Evolutionary conservation across 345 rosid species (phyloP).

Genomic region (Trapa bicornis): DNA sequence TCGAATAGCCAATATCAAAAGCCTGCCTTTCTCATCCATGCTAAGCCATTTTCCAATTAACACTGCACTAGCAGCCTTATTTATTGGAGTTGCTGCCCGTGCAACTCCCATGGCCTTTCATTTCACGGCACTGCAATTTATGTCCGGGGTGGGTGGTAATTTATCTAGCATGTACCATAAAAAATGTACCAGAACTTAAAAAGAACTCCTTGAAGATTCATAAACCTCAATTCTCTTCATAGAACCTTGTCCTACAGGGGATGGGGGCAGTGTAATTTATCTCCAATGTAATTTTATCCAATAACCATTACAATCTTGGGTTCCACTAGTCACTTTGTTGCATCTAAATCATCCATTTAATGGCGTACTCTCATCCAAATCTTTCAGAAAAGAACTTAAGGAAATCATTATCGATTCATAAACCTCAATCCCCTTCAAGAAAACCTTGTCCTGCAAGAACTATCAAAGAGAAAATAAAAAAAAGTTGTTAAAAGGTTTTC

Average conservation of each 20-base stretch:
- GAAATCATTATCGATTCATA: conserved; percentile 61
- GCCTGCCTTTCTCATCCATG: no score
- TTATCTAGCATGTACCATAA: background rate
- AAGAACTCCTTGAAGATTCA: no score
- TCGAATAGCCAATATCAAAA: no score
- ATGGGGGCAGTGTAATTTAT: no score
- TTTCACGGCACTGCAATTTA: background rate
- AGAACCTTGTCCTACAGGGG: no score
- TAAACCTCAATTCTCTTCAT: no score
- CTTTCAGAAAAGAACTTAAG: conserved; percentile 50
- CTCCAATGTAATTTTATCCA: no score
- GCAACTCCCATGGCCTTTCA: background rate
- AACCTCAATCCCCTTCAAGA: conserved; percentile 67
- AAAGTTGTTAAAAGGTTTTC: background rate
- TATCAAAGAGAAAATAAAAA: conserved; percentile 12
- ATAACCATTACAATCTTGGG: background rate
- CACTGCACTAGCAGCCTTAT: background rate
- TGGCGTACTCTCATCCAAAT: conserved; percentile 14
- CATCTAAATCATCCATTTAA: background rate
- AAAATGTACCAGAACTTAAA: no score
- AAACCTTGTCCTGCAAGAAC: conserved; percentile 58
- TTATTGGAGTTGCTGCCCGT: background rate
- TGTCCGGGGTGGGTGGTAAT: background rate
- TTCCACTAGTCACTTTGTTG: background rate
- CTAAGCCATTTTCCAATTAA: no score